A percentile compares a stretch with the other conserved stretches of the same genome.
phyloP scores from a whole-genome alignment of 73 alveolate genomes.

The Diophrys sp. region DNA sequence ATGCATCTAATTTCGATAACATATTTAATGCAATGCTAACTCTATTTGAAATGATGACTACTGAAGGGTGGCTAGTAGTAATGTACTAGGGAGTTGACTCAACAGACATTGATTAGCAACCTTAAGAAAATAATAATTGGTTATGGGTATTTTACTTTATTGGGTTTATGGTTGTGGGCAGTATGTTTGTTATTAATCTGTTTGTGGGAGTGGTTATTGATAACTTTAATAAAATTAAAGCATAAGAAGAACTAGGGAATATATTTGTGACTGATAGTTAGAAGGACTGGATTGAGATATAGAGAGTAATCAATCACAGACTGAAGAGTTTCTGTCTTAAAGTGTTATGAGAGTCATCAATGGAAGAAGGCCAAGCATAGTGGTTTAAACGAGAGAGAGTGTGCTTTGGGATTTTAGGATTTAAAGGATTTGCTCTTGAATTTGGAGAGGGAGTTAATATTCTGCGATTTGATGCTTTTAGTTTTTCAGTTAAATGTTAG shows the following conservation, averaged over 20 bases:
- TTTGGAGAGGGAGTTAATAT: too few relatives aligned
- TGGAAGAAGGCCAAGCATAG: too few relatives aligned
- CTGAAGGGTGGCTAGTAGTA: conserved; percentile 48
- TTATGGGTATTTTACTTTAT: conserved; percentile 9
- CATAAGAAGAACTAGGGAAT: conserved; percentile 39
- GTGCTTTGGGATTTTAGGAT: too few relatives aligned
- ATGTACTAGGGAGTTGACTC: conserved; percentile 52
- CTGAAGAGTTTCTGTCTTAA: too few relatives aligned
- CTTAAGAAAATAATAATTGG: conserved; percentile 9
- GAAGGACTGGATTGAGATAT: conserved; percentile 53
- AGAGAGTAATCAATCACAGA: conserved; percentile 30
- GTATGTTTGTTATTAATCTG: conserved; percentile 35
- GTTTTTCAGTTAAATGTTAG: too few relatives aligned
- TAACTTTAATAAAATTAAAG: conserved; percentile 52
- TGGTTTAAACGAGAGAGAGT: too few relatives aligned
- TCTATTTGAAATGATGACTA: conserved; percentile 48
- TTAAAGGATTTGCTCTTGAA: too few relatives aligned
- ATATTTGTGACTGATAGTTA: conserved; percentile 28
- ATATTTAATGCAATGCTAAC: conserved; percentile 23
- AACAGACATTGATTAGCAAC: conserved; percentile 35
- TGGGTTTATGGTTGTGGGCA: conserved; percentile 42
- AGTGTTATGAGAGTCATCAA: too few relatives aligned
- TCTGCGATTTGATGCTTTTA: too few relatives aligned
- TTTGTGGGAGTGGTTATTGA: conserved; percentile 61
- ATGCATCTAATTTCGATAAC: conserved; percentile 37